Conservation (phyloP, 1,139 yeast species). For the Blastobotrys persicus region DNA sequence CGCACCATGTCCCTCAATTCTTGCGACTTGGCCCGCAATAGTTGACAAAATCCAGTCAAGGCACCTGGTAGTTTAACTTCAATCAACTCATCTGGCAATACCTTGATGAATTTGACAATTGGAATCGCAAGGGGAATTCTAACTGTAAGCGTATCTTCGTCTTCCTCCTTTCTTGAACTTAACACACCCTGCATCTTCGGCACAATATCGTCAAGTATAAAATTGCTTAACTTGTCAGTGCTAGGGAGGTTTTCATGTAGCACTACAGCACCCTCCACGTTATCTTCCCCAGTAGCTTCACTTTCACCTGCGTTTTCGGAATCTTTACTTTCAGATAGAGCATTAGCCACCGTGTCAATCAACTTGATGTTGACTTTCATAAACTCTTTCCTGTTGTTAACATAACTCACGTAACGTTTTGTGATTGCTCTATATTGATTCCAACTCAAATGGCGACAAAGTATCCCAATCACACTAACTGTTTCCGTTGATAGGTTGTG, state of each 20-base stretch:
- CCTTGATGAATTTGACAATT: slow-evolving; percentile 63
- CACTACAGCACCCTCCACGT: slow-evolving; percentile 22
- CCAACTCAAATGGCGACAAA: slow-evolving; percentile 66
- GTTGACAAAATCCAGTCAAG: slow-evolving; percentile 81
- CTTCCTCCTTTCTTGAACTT: slow-evolving; percentile 40
- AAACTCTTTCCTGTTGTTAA: slow-evolving; percentile 50
- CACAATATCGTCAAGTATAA: slow-evolving; percentile 56
- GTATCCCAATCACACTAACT: slow-evolving; percentile 56
- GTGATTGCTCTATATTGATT: slow-evolving; percentile 76
- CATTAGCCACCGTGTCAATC: slow-evolving; percentile 60
- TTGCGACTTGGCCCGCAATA: slow-evolving; percentile 80
- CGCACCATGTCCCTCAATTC: slow-evolving; percentile 87
- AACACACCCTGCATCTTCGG: slow-evolving; percentile 63
- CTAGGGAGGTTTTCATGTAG: slow-evolving; percentile 35
- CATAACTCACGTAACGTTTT: slow-evolving; percentile 62
- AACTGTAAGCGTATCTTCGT: slow-evolving; percentile 72
- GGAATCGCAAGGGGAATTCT: slow-evolving; percentile 85
- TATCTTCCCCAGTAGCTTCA: slow-evolving; percentile 17
- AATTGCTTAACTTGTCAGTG: slow-evolving; percentile 48
- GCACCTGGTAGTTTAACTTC: slow-evolving; percentile 72
- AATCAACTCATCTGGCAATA: slow-evolving; percentile 58
- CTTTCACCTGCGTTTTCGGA: slow-evolving; percentile 8
- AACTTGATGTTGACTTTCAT: slow-evolving; percentile 62
- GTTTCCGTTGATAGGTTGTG: slow-evolving; percentile 77
- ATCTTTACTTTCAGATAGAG: slow-evolving; percentile 38